Evolutionary conservation across 306 rosid genomes (phyloP).

Genomic region (Ziziphus jujuba): DNA sequence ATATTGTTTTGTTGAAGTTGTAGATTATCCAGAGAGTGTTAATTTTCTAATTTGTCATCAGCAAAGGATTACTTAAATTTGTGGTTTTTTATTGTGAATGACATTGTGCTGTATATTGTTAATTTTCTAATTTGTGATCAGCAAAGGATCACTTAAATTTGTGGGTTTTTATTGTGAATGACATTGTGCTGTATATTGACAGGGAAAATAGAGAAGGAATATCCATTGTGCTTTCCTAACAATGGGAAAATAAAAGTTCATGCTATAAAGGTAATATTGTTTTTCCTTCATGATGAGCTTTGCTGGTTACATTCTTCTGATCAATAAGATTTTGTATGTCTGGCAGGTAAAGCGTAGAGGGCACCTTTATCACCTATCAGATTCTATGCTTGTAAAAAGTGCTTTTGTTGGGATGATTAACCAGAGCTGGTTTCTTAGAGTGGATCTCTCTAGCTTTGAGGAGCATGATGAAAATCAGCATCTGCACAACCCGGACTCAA

Average conservation of each 20-base stretch:
- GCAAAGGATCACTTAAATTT: not conserved
- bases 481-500: constrained; percentile 10
- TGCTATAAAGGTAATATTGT: constrained; percentile 37
- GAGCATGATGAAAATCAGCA: constrained; percentile 16
- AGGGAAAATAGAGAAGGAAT: constrained; percentile 45
- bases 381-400: constrained; percentile 34
- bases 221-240: constrained; percentile 32
- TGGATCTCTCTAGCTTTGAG: constrained; percentile 31
- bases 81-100: not conserved
- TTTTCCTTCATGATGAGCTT: not conserved
- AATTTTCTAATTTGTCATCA: not conserved
- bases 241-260: constrained; percentile 32
- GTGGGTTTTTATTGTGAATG: not conserved
- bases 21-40: not conserved
- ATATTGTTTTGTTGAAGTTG: not conserved
- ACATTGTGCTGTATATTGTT: not conserved
- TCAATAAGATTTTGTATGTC: not conserved
- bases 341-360: constrained; percentile 43
- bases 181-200: constrained; percentile 6
- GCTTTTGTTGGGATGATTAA: constrained; percentile 23
- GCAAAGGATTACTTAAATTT: not conserved
- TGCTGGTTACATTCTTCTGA: not conserved
- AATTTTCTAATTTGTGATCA: not conserved
- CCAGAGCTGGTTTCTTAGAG: constrained; percentile 35
- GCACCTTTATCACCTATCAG: constrained; percentile 39